Evolutionary conservation across 345 rosid species (phyloP).

Genomic region (Erodium maritimum): DNA sequence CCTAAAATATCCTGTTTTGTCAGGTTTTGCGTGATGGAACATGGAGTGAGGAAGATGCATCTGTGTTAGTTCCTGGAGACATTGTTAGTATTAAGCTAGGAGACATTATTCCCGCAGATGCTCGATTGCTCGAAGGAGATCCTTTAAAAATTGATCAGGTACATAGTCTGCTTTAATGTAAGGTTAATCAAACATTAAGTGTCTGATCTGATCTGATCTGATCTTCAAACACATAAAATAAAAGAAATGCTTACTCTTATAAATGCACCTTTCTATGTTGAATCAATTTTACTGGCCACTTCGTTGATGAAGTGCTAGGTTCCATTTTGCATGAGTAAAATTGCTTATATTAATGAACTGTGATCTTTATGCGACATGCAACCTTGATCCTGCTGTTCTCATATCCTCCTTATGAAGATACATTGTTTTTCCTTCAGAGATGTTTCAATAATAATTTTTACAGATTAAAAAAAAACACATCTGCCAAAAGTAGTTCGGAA

Average conservation of each 20-base stretch:
- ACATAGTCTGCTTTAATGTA: neutral
- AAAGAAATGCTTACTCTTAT: neutral
- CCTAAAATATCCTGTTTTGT: slow-evolving; percentile 4
- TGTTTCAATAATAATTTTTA: no score
- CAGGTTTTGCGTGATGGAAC: slow-evolving; percentile 37
- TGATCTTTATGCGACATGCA: neutral
- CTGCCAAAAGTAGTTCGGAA: neutral
- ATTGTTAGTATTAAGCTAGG: slow-evolving; percentile 46
- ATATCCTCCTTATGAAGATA: no score
- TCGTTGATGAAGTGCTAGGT: neutral
- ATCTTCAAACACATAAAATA: neutral
- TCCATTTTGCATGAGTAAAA: neutral
- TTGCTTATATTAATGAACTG: neutral
- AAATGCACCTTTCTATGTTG: neutral
- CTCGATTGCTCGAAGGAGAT: slow-evolving; percentile 55
- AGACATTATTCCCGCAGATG: slow-evolving; percentile 51
- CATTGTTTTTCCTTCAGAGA: neutral
- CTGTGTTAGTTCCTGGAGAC: slow-evolving; percentile 43
- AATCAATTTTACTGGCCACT: neutral
- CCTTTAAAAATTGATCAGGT: slow-evolving; percentile 57
- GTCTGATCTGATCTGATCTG: no score
- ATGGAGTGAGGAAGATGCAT: slow-evolving; percentile 46
- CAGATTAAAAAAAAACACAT: neutral
- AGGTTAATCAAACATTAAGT: neutral
- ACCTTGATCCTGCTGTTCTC: neutral